These are phyloP conservation scores for Orbilia blumenaviensis DNA, from an alignment of 2,329 filamentous ascomycete genomes.

Conservation along the genomic window DNA sequence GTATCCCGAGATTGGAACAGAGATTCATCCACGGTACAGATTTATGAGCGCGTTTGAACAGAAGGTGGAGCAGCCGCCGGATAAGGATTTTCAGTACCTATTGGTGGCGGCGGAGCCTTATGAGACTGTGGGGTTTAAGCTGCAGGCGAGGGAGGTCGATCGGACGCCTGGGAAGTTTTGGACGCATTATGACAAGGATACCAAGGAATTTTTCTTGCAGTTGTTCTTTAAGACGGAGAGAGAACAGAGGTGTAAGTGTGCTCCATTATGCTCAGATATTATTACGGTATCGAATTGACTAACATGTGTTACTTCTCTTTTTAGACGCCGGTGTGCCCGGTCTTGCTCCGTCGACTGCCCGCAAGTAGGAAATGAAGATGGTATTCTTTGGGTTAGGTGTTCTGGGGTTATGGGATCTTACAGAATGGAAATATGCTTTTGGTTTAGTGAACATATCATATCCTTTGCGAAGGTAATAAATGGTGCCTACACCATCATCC, in stretches of 20 bases:
- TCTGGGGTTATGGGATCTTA: conserved; percentile 15
- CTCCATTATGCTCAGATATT: neutral
- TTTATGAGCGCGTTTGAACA: conserved; percentile 99
- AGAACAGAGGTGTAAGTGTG: conserved; percentile 76
- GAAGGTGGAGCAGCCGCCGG: conserved; percentile 87
- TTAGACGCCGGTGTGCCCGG: conserved; percentile 52
- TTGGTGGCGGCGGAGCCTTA: conserved; percentile 96
- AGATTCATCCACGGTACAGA: conserved; percentile 80
- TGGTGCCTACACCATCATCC: conserved; percentile 14
- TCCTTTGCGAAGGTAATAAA: conserved; percentile 52
- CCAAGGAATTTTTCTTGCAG: conserved; percentile 97
- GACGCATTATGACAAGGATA: conserved; percentile 93
- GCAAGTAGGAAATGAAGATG: conserved; percentile 13
- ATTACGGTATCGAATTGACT: neutral
- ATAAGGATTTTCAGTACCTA: conserved; percentile 93
- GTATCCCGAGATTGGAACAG: conserved; percentile 86
- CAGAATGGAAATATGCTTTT: conserved; percentile 5
- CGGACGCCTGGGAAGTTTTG: conserved; percentile 87
- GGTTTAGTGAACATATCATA: neutral
- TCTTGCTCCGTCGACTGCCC: conserved; percentile 38
- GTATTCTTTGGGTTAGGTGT: conserved; percentile 12
- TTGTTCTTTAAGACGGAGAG: conserved; percentile 98
- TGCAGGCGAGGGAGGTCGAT: conserved; percentile 92
- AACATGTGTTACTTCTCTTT: neutral
- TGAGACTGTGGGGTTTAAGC: conserved; percentile 95